Evolutionary conservation across 352 stramenopile genomes (phyloP).

Genomic region (Phytophthora pini): DNA sequence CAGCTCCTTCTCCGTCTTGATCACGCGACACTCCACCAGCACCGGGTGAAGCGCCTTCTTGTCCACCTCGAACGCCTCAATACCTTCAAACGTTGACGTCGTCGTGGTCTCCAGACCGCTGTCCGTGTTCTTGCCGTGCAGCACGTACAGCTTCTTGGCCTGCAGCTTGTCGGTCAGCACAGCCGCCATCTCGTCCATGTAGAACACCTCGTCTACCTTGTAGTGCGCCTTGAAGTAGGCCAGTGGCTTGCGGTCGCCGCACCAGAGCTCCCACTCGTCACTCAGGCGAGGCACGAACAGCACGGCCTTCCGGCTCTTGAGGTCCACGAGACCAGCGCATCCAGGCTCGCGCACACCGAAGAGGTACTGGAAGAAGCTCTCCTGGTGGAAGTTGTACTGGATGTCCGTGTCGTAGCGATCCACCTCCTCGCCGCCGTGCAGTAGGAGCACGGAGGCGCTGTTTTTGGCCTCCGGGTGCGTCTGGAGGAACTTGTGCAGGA

Average conservation of each 20-base stretch:
- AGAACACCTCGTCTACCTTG: conserved; percentile 92
- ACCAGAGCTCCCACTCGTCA: conserved; percentile 94
- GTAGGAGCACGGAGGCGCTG: conserved; percentile 51
- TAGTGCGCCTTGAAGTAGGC: conserved; percentile 92
- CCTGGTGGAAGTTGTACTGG: conserved; percentile 95
- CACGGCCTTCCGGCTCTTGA: conserved; percentile 76
- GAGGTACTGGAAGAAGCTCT: conserved; percentile 99
- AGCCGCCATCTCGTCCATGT: conserved; percentile 72
- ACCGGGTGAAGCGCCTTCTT: conserved; percentile 73
- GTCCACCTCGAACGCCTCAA: conserved; percentile 74
- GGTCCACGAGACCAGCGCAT: conserved; percentile 88
- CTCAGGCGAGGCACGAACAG: conserved; percentile 95
- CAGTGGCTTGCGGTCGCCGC: conserved; percentile 91
- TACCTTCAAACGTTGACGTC: conserved; percentile 82
- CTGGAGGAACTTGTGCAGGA: conserved; percentile 50
- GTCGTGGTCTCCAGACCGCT: conserved; percentile 74
- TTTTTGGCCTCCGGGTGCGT: conserved; percentile 49
- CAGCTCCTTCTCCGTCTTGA: conserved; percentile 94
- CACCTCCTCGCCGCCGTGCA: conserved; percentile 73
- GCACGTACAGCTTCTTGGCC: conserved; percentile 75
- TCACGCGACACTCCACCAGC: conserved; percentile 88
- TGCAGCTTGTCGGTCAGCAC: conserved; percentile 74
- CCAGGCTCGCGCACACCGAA: conserved; percentile 98
- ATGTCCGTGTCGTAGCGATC: conserved; percentile 89
- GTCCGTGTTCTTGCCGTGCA: conserved; percentile 85